phyloP scores from a whole-genome alignment of 2,329 filamentous ascomycete species.

The Cercospora sesami region DNA sequence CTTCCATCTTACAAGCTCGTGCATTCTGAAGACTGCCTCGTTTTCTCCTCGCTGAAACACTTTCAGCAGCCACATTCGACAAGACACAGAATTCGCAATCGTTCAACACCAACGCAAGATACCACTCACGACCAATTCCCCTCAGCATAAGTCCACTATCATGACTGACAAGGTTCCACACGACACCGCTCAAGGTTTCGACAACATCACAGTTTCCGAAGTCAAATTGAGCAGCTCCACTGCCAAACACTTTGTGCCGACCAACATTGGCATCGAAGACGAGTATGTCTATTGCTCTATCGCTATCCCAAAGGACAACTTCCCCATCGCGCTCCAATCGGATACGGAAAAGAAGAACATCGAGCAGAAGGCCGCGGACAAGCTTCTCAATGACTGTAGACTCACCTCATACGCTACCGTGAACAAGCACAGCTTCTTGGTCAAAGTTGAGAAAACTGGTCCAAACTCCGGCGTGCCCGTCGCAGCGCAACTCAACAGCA shows the following conservation, averaged over 20 bases:
- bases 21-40: background rate
- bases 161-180: background rate
- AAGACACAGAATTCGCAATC: background rate
- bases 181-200: background rate
- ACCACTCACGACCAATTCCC: background rate
- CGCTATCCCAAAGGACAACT: background rate
- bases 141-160: background rate
- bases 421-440: conserved; percentile 1
- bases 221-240: background rate
- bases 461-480: background rate
- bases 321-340: background rate
- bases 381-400: background rate
- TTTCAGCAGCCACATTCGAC: background rate
- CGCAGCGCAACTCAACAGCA: background rate
- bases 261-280: background rate
- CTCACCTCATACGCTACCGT: background rate
- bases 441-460: background rate
- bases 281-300: conserved; percentile 1
- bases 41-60: background rate
- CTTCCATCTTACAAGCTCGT: background rate
- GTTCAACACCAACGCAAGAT: background rate
- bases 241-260: background rate
- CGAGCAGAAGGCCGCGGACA: background rate
- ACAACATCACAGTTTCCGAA: background rate
- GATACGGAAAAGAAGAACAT: conserved; percentile 2